A percentile compares a stretch with the other conserved stretches of the same genome.
phyloP scores from a whole-genome alignment of 1,284 basidiomycete species.

The Lignosus rhinocerotis region DNA sequence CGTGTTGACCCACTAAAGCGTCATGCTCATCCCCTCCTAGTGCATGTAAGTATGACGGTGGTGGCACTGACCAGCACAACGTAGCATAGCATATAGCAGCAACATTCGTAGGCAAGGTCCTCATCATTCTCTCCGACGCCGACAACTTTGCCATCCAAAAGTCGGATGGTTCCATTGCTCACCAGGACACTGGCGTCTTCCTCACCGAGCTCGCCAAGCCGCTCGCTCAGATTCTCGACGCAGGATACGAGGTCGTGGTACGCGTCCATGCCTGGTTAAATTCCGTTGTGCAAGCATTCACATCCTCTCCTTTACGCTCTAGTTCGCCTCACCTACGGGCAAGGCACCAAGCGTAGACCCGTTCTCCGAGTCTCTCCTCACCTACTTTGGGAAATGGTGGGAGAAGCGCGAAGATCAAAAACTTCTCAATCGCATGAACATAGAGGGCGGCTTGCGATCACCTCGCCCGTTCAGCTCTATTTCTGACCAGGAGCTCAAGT shows the following conservation, averaged over 20 bases:
- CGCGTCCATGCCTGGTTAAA: neutral
- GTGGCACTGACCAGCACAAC: neutral
- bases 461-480: conserved; percentile 29
- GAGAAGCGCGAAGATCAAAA: conserved; percentile 25
- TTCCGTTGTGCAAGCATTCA: neutral
- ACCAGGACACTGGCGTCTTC: conserved; percentile 31
- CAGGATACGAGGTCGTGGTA: conserved; percentile 29
- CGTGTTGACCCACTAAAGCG: neutral
- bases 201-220: conserved; percentile 32
- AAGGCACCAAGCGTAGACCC: conserved; percentile 27
- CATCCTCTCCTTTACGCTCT: neutral
- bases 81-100: neutral
- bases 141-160: conserved; percentile 27
- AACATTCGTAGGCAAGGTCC: conserved; percentile 24
- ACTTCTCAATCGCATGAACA: conserved; percentile 24
- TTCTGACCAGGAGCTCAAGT: conserved; percentile 26
- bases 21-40: neutral
- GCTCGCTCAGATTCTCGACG: conserved; percentile 27
- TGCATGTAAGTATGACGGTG: neutral
- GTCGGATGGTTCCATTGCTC: conserved; percentile 23
- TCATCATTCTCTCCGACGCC: conserved; percentile 33
- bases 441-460: conserved; percentile 23
- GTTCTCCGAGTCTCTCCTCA: conserved; percentile 25
- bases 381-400: conserved; percentile 29
- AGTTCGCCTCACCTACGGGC: conserved; percentile 27